Conservation (phyloP, 2,329 filamentous ascomycete species). For the Calonectria fujianensis region DNA sequence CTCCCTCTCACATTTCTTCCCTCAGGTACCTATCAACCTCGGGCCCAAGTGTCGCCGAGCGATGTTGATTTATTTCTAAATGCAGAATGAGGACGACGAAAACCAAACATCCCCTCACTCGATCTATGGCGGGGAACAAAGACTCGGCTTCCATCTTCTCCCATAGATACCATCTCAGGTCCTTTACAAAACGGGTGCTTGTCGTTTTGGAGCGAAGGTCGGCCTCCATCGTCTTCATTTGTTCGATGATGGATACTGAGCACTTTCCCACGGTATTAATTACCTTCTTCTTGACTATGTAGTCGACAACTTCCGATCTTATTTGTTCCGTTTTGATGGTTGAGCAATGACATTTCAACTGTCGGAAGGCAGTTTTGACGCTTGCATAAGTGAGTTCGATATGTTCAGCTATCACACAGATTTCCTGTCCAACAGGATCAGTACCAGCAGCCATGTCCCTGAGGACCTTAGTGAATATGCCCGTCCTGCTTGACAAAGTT, state of each 20-base stretch:
- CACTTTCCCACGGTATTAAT: neutral
- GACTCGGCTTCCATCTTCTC: constrained; percentile 4
- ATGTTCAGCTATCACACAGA: neutral
- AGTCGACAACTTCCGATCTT: neutral
- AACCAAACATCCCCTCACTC: neutral
- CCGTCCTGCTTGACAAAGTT: neutral
- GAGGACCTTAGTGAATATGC: neutral
- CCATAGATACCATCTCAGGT: constrained; percentile 10
- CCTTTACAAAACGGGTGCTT: neutral
- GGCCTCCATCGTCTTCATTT: neutral
- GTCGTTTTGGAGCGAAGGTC: neutral
- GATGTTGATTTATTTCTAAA: neutral
- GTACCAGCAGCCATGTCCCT: neutral
- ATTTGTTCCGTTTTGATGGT: neutral
- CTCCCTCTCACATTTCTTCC: neutral
- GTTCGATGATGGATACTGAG: neutral
- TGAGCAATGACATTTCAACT: neutral
- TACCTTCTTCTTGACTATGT: neutral
- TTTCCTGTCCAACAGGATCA: neutral
- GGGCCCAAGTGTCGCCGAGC: neutral
- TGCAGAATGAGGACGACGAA: neutral
- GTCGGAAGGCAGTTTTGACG: neutral
- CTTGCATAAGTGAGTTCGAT: neutral
- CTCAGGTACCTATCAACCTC: neutral
- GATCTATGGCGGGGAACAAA: neutral